Percentiles rank a stretch among this genome's conserved stretches.
phyloP scores from a whole-genome alignment of 768 basidiomycete genomes.

The Pleurotus salmoneostramineus region DNA sequence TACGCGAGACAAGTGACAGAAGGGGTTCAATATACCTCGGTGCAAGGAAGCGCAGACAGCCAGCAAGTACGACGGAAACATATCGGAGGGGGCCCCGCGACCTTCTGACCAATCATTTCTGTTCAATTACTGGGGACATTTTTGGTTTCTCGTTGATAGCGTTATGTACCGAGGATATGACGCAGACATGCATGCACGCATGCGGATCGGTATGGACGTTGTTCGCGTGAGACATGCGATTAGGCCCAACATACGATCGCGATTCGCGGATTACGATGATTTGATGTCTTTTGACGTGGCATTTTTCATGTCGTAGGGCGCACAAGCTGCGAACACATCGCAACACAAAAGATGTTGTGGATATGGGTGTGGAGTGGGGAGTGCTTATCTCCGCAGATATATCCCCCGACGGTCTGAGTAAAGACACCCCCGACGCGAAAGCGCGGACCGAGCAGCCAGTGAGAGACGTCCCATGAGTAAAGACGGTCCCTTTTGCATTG shows the following conservation, averaged over 20 bases:
- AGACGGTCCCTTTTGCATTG: too few relatives aligned
- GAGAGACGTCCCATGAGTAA: not conserved
- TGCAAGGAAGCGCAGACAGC: not conserved
- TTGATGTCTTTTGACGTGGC: conserved; percentile 4
- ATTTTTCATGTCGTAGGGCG: not conserved
- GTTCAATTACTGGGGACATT: not conserved
- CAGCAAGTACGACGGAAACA: not conserved
- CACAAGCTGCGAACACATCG: too few relatives aligned
- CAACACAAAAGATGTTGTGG: not conserved
- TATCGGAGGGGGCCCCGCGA: not conserved
- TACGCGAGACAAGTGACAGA: too few relatives aligned
- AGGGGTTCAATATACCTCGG: not conserved
- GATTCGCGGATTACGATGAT: too few relatives aligned
- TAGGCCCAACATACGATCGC: too few relatives aligned
- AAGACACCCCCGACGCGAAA: too few relatives aligned
- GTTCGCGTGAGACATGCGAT: too few relatives aligned
- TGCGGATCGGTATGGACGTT: not conserved
- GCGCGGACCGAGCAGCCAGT: not conserved
- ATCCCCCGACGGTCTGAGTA: not conserved
- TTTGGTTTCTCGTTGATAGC: not conserved
- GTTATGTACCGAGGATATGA: conserved; percentile 6
- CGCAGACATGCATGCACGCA: conserved; percentile 2
- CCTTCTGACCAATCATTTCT: conserved; percentile 5
- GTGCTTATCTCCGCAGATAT: not conserved
- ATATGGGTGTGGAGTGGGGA: not conserved